A percentile compares a stretch with the other conserved stretches of the same genome.
Evolutionary conservation across 495 filamentous ascomycete genomes (phyloP).

Genomic region (Aspergillus baeticus): DNA sequence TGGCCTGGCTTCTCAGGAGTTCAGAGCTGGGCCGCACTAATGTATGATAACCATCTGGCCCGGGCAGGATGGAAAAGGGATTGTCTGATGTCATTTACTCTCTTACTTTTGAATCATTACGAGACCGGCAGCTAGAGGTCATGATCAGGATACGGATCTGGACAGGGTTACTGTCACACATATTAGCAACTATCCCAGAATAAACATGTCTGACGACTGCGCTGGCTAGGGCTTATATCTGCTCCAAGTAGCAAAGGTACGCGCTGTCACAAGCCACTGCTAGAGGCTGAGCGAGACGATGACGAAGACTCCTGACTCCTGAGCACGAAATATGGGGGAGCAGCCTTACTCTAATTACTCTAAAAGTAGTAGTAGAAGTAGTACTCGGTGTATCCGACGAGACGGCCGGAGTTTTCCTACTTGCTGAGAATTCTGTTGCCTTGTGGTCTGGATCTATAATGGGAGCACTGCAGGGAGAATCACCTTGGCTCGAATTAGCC

Average conservation of each 20-base stretch:
- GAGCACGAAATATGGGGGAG: not conserved
- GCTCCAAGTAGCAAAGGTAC: too few species aligned
- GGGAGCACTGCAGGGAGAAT: slow-evolving; percentile 2
- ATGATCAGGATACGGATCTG: not conserved
- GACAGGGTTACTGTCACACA: not conserved
- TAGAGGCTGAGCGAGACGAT: too few species aligned
- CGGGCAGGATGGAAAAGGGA: slow-evolving; percentile 19
- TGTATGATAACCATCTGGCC: slow-evolving; percentile 35
- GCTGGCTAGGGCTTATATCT: too few species aligned
- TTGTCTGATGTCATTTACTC: slow-evolving; percentile 23
- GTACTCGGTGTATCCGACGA: too few species aligned
- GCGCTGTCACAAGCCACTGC: too few species aligned
- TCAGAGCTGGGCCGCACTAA: slow-evolving; percentile 31
- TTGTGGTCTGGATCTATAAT: slow-evolving; percentile 13
- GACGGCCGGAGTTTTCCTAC: not conserved
- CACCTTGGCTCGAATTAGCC: slow-evolving; percentile 3
- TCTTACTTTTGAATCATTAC: slow-evolving; percentile 12
- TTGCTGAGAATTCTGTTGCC: slow-evolving; percentile 8
- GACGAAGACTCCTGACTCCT: too few species aligned
- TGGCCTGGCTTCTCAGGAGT: slow-evolving; percentile 33
- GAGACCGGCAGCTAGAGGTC: not conserved
- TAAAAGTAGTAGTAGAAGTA: not conserved
- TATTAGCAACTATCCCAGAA: not conserved
- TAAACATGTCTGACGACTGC: not conserved
- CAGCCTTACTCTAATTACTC: not conserved